Conservation (phyloP, 495 filamentous ascomycete genomes). For the Thozetella sp. region DNA sequence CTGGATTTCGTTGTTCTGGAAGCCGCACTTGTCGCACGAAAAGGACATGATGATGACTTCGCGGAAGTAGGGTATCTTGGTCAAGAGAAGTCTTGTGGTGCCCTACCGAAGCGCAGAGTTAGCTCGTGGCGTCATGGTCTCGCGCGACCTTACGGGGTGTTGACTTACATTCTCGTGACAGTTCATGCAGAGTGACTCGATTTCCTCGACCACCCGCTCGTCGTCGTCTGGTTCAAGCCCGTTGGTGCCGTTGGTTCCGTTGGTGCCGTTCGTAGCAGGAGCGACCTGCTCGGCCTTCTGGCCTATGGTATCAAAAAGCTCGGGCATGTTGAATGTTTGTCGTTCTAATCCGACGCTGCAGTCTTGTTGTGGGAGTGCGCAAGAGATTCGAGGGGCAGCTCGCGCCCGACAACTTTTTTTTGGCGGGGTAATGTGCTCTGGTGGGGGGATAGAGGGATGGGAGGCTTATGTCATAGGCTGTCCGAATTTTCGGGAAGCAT, state of each 20-base stretch:
- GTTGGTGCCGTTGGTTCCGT: constrained; percentile 23
- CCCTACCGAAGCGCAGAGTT: constrained; percentile 52
- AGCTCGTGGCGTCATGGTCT: constrained; percentile 5
- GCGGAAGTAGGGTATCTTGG: constrained; percentile 92
- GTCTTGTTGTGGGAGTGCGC: constrained; percentile 1
- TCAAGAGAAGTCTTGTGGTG: constrained; percentile 81
- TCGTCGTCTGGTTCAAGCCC: constrained; percentile 42
- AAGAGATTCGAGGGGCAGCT: constrained; percentile 3
- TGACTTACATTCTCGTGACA: constrained; percentile 73
- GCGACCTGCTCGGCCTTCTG: constrained; percentile 51
- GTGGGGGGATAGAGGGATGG: constrained; percentile 16
- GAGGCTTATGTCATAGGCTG: constrained; percentile 27
- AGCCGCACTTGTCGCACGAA: constrained; percentile 83
- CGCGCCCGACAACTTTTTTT: constrained; percentile 14
- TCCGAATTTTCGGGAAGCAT: constrained; percentile 2
- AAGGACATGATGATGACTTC: constrained; percentile 98
- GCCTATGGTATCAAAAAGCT: constrained; percentile 56
- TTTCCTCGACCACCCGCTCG: constrained; percentile 61
- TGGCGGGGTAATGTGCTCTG: constrained; percentile 28
- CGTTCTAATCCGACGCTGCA: background rate
- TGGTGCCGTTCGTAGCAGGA: constrained; percentile 28
- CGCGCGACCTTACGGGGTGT: background rate
- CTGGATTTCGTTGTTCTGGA: constrained; percentile 90
- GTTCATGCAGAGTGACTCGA: constrained; percentile 50
- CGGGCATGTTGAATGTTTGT: constrained; percentile 26